Base-by-base conservation (phyloP, 139 green algal species). In the Coccomyxa sp. region DNA sequence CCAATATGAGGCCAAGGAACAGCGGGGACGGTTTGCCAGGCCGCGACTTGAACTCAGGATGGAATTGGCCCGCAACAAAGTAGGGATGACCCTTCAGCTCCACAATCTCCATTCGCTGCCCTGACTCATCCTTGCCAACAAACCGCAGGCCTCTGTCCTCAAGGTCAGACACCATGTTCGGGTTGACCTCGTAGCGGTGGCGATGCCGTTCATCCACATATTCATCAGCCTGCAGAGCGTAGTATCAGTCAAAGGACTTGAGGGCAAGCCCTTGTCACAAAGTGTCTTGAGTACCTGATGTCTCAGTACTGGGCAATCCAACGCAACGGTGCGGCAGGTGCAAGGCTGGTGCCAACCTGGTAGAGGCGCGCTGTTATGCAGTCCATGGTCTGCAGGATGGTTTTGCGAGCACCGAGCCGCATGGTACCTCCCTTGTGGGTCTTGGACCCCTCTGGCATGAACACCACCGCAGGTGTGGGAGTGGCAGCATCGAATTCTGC, bases 401-500 rank as follows among this genome's bases (percentile, higher is more conserved):
- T 99, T 36, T 83, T 76, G 9, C 96, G 87, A 14, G 82, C 76
- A n/a, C 96, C 96, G 39, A 99, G 89, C 12, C 96, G 90, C 96
- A 99, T 99, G 37, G 96, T 99, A 76, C 96, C 96, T 44, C 96
- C 96, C 87, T 93, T 91, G 86, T 98, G 95, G 2, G 95, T 98
- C 38, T 85, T 95, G 55, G 88, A 94, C 16, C 88, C 82, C 90
- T 99, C 96, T 0, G 96, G 96, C 96, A 99, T 99, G 88, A 99
- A 99, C 39, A 99, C 94, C 24, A 99, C 94, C 41, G 87, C 93
- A 0, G 95, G 95, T 44, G 93, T 39, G 7, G 86, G 79, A 0
- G 92, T 97, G 31, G 86, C 92, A 24, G 78, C 79, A 10, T 95
- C 87, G 77, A 98, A 97, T 88, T 99, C 96, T 18, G 93, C 95